phyloP scores from a whole-genome alignment of 106 monocot genomes.

The Acorus gramineus region DNA sequence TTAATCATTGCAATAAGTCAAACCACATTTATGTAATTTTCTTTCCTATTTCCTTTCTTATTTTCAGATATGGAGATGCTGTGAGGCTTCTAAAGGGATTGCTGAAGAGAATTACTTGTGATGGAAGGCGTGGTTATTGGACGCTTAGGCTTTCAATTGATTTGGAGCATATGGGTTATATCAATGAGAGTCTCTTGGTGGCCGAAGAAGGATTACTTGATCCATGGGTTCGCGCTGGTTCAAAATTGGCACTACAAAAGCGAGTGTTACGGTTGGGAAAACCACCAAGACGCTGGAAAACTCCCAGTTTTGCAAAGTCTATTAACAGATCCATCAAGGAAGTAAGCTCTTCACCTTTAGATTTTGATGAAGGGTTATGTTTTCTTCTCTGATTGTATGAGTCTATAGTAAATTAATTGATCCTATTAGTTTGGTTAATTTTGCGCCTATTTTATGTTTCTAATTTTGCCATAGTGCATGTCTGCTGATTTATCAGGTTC shows the following conservation, averaged over 20 bases:
- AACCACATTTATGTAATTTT: neutral
- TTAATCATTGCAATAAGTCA: too few relatives aligned
- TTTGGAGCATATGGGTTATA: conserved; percentile 63
- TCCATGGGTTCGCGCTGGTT: conserved; percentile 90
- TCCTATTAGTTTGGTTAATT: neutral
- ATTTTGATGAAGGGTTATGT: too few relatives aligned
- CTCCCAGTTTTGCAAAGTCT: conserved; percentile 55
- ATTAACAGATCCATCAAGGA: conserved; percentile 63
- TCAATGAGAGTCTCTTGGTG: conserved; percentile 75
- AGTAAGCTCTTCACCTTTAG: conserved; percentile 20
- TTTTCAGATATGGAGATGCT: conserved; percentile 77
- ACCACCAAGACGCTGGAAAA: conserved; percentile 87
- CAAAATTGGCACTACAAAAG: conserved; percentile 77
- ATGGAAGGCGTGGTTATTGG: conserved; percentile 81
- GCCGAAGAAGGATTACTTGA: conserved; percentile 80
- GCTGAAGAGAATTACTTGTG: conserved; percentile 34
- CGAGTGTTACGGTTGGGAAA: conserved; percentile 66
- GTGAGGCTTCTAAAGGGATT: conserved; percentile 58
- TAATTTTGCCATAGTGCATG: neutral
- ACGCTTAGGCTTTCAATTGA: conserved; percentile 77
- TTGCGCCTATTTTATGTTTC: neutral
- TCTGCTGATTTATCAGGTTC: conserved; percentile 30
- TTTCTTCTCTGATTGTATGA: neutral
- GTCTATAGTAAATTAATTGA: too few relatives aligned
- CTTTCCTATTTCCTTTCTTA: neutral